Evolutionary conservation across 2,329 filamentous ascomycete genomes (phyloP), one percentile per base, ranked within the genome.

Genomic region (Hypoxylon sp.): DNA sequence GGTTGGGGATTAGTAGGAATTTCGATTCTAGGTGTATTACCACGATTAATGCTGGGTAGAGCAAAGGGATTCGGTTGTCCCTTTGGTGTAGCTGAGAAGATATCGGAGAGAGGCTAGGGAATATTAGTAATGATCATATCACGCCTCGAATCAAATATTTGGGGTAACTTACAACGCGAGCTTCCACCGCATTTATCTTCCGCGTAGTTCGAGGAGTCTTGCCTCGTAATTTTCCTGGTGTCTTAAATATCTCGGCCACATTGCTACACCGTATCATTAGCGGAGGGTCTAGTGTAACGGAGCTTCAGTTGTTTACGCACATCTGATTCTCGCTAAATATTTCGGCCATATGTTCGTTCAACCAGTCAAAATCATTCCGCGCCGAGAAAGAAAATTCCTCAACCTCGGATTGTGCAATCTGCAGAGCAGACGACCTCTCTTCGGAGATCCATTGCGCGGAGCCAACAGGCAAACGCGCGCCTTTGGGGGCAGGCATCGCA

Each of bases 301-400:
- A 35, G 11, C 30, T 23, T 19, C 12, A 11, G 25, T 12, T 19
- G 21, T 52, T 20, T 26, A 81, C 88, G 66, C 83, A 97, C 94
- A 91, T 83, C 73, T 92, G 85, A 67, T 91, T 89, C 63, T 88
- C 86, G 65, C 86, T 88, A 70, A 97, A 96, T 66, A 99, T 90
- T 58, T 96, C 91, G 38, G 85, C 84, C 93, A 99, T 97, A 71
- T 99, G 94, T 75, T 97, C 94, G 67, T 99, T 97, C 64, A 99
- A 78, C 94, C 94, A 99, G 69, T 97, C 92, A 67, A 97, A 78
- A 71, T 99, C 94, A 73, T 97, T 96, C 51, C 90, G 85, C 56
- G 90, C 92, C 20, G 91, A 91, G 74, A 90, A 97, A 31, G 89
- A 84, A 67, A 97, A 95, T 74, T 99, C 95, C 62, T 97, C 93